Percentiles rank a stretch among this genome's conserved stretches.
Conservation (phyloP, 495 filamentous ascomycete species). For the Hamigera avellanea region DNA sequence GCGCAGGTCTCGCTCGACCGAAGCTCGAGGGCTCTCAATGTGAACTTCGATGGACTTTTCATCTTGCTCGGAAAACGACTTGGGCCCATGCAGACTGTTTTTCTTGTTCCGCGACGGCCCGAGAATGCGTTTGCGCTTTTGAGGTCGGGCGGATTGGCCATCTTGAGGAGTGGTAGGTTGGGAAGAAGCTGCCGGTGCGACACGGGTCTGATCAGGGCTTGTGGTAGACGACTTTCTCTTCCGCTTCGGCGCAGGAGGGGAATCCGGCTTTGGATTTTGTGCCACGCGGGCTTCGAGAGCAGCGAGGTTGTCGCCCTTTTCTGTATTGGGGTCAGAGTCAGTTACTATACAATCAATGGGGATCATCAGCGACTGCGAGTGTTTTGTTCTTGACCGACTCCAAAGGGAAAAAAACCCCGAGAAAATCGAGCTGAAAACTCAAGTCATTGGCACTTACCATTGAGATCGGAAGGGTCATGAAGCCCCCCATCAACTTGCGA, state of each 20-base stretch:
- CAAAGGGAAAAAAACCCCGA: no score
- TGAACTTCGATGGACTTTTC: background rate
- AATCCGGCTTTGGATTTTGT: background rate
- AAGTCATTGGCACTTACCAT: background rate
- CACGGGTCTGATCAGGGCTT: background rate
- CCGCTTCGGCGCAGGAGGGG: background rate
- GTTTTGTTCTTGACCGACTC: no score
- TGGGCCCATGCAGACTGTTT: background rate
- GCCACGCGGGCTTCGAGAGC: no score
- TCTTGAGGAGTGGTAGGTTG: background rate
- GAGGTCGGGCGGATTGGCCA: background rate
- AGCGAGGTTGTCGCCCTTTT: no score
- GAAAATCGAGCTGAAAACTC: no score
- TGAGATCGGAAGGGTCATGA: background rate
- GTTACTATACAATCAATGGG: no score
- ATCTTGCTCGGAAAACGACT: background rate
- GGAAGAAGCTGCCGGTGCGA: background rate
- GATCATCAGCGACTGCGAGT: no score
- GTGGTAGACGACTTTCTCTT: constrained; percentile 1
- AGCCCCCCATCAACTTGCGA: background rate
- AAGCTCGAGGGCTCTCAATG: background rate
- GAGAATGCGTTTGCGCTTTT: background rate
- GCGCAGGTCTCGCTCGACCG: background rate
- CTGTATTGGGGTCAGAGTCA: no score
- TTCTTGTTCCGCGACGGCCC: background rate